These are phyloP conservation scores for Arthrobotrys pseudoclavata DNA, from an alignment of 2,329 filamentous ascomycete species.

Conservation along the genomic window DNA sequence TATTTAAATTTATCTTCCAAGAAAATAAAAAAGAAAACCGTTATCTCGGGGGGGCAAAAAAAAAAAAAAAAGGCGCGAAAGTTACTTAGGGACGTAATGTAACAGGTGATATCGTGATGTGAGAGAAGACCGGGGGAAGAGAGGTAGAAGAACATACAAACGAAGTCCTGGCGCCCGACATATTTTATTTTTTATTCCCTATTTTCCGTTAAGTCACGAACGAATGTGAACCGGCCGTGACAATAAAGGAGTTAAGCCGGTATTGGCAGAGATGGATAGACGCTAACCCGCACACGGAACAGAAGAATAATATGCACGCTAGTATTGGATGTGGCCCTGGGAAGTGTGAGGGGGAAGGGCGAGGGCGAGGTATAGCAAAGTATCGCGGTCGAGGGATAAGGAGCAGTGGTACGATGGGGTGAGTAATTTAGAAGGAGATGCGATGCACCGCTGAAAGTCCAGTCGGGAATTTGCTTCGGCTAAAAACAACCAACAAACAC, in stretches of 20 bases:
- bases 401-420: conserved; percentile 8
- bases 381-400: conserved; percentile 8
- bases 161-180: conserved; percentile 45
- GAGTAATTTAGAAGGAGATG: neutral
- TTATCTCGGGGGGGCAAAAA: neutral
- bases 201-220: conserved; percentile 3
- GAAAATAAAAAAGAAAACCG: neutral
- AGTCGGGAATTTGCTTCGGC: conserved; percentile 6
- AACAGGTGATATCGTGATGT: neutral
- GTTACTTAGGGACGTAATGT: neutral
- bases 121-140: neutral
- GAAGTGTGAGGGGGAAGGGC: neutral
- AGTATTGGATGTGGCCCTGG: conserved; percentile 17
- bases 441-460: neutral
- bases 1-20: conserved; percentile 3
- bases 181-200: conserved; percentile 1
- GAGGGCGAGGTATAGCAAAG: neutral
- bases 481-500: neutral
- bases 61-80: conserved; percentile 4
- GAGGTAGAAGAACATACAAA: conserved; percentile 35
- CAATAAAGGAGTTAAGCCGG: conserved; percentile 10
- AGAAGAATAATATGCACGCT: conserved; percentile 27
- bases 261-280: conserved; percentile 6
- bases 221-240: neutral
- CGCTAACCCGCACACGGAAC: conserved; percentile 2